Base-by-base conservation (phyloP, 805 yeast genomes). In the Lipomyces orientalis region DNA sequence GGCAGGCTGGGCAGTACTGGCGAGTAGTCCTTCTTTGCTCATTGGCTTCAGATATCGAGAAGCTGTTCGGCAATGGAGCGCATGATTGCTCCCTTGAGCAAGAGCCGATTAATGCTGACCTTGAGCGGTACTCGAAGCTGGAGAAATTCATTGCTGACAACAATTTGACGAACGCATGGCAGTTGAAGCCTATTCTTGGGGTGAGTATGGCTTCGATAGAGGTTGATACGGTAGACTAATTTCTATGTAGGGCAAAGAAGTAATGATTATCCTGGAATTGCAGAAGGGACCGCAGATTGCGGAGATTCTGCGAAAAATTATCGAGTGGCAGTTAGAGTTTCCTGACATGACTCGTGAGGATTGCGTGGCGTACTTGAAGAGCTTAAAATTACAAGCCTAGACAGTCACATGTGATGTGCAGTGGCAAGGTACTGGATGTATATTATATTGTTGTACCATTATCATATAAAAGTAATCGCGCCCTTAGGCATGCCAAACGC, bases 231-330 rank as follows among this genome's bases (percentile, higher is more conserved):
- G 22, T 1, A 2, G 3, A 43, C 22, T 43, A 8, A 43, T 43
- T 1, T 16, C 8, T 39, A 8, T 8, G 10, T 35, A 75, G 59
- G 83, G 99, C 16, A 91, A 90, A 72, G 84, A 85, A 57, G 77
- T 94, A 57, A 79, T 84, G 61, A 78, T 80, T 55, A 77, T 81
- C 25, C 77, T 90, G 35, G 79, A 82, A 29, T 80, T 81, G 64
- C 90, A 89, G 74, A 91, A 94, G 0, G 99, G 99, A 0, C 93
- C 93, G 5, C 93, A 98, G 97, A 82, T 94, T 84, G 82, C 86
- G 8, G 78, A 78, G 8, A 78, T 88, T 8, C 83, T 86, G 66
- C 86, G 86, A 6, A 77, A 83, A 57, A 82, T 90, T 5, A 76
- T 91, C 39, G 77, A 82, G 22, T 90, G 93, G 93, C 97, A 93